Evolutionary conservation across 441 rosid genomes (phyloP).

Genomic region (Theobroma grandiflorum): DNA sequence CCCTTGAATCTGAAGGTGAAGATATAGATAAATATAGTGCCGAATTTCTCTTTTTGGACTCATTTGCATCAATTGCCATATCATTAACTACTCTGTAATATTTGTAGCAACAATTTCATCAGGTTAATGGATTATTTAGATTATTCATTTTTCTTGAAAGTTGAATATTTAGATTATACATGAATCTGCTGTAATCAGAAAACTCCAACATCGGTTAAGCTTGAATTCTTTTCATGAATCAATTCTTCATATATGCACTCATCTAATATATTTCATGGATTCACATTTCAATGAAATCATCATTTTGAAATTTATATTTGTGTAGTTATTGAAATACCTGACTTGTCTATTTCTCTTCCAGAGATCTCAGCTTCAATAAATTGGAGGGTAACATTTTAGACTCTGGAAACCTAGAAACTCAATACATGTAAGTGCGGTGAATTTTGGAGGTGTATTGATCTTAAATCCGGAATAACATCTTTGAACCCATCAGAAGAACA

Average conservation of each 20-base stretch:
- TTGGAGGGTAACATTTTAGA: constrained; percentile 37
- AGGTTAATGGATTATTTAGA: background rate
- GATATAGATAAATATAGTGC: too few relatives aligned
- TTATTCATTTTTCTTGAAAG: too few relatives aligned
- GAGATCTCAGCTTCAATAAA: constrained; percentile 54
- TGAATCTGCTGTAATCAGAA: too few relatives aligned
- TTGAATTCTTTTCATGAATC: background rate
- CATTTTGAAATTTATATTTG: background rate
- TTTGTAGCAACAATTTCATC: too few relatives aligned
- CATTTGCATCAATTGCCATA: too few relatives aligned
- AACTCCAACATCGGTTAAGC: background rate
- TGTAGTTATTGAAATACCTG: background rate
- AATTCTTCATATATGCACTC: background rate
- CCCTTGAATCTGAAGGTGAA: background rate
- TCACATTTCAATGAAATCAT: background rate
- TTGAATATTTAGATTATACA: too few relatives aligned
- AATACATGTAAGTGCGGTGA: constrained; percentile 35
- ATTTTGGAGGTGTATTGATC: background rate
- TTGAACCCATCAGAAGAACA: background rate
- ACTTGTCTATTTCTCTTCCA: constrained; percentile 17
- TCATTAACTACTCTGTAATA: too few relatives aligned
- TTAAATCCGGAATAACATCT: background rate
- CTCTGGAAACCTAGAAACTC: constrained; percentile 23
- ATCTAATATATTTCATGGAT: background rate
- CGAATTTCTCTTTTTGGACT: too few relatives aligned